Conservation (phyloP, 495 filamentous ascomycete species). For the Tuber umbilicatum region DNA sequence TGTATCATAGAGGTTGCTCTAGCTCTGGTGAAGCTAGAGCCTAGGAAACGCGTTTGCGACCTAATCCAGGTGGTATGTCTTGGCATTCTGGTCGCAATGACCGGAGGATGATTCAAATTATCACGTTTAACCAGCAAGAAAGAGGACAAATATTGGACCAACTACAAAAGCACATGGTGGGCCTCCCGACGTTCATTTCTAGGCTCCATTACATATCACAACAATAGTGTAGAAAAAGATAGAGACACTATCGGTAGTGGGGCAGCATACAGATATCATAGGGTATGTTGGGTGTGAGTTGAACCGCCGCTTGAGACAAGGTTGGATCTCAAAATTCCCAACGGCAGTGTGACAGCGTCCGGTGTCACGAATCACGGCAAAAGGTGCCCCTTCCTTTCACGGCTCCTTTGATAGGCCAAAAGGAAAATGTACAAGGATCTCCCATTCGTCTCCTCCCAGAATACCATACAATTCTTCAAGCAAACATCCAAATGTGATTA, state of each 20-base stretch:
- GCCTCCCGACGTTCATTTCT: not conserved
- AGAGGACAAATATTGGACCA: not conserved
- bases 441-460: not conserved
- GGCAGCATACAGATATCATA: not conserved
- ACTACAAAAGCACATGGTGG: not conserved
- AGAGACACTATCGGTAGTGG: not conserved
- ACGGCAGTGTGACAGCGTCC: slow-evolving; percentile 22
- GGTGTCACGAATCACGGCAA: slow-evolving; percentile 36
- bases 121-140: slow-evolving; percentile 9
- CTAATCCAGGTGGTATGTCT: slow-evolving; percentile 19
- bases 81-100: slow-evolving; percentile 22
- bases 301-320: slow-evolving; percentile 27
- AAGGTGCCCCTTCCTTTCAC: slow-evolving; percentile 19
- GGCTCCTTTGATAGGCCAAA: not conserved
- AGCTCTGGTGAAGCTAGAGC: slow-evolving; percentile 8
- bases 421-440: not conserved
- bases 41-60: slow-evolving; percentile 32
- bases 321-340: not conserved
- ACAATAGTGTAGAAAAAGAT: not conserved
- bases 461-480: not conserved
- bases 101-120: slow-evolving; percentile 9
- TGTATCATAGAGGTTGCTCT: slow-evolving; percentile 13
- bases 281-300: not conserved
- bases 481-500: slow-evolving; percentile 4
- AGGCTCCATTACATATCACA: slow-evolving; percentile 25